Conservation (phyloP, 352 stramenopile genomes). For the Phytophthora tubulina region DNA sequence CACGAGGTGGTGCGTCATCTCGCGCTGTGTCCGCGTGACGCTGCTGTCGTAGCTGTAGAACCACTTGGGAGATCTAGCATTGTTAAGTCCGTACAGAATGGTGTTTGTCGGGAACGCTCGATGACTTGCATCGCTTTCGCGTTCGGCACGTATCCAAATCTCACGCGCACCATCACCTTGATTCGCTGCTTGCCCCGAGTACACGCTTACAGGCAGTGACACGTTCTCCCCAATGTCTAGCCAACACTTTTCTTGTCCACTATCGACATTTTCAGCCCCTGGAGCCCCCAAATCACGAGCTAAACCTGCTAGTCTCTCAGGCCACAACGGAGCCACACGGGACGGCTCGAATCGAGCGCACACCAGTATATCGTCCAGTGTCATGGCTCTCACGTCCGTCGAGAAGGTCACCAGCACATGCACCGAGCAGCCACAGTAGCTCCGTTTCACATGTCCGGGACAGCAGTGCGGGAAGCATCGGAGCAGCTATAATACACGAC, state of each 20-base stretch:
- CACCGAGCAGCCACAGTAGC: conserved; percentile 52
- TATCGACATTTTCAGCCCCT: neutral
- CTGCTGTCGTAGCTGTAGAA: conserved; percentile 62
- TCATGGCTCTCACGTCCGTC: neutral
- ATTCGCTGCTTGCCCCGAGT: too few species aligned
- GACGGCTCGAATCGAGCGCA: conserved; percentile 49
- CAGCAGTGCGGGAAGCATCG: conserved; percentile 57
- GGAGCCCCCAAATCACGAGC: neutral
- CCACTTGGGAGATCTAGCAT: conserved; percentile 52
- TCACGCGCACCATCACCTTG: neutral
- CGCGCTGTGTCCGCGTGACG: conserved; percentile 49
- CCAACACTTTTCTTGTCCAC: neutral
- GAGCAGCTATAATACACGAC: conserved; percentile 19
- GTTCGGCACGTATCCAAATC: conserved; percentile 46
- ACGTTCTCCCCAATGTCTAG: conserved; percentile 4
- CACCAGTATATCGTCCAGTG: conserved; percentile 37
- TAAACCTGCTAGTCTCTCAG: neutral
- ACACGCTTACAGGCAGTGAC: too few species aligned
- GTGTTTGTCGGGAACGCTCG: conserved; percentile 27
- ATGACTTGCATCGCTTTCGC: neutral
- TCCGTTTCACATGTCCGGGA: conserved; percentile 38
- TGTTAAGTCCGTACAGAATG: conserved; percentile 50
- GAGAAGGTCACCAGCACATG: conserved; percentile 39
- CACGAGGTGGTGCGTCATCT: conserved; percentile 51
- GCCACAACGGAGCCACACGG: conserved; percentile 19